Evolutionary conservation across 2,329 filamentous ascomycete genomes (phyloP).

Genomic region (Ophiocordyceps camponoti-leonardi): DNA sequence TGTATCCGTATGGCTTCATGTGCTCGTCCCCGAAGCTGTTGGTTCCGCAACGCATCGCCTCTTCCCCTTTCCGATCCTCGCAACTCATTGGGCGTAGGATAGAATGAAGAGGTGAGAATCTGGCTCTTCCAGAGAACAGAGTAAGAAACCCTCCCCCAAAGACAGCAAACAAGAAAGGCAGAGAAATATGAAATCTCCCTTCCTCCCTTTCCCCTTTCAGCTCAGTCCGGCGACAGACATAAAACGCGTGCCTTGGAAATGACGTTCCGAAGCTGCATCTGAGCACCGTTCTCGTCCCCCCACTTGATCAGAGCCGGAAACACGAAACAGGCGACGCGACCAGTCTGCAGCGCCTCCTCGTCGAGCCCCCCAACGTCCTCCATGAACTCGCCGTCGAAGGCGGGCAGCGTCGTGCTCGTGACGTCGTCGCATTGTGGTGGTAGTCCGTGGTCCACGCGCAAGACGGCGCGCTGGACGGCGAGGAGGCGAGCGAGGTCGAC

Average conservation of each 20-base stretch:
- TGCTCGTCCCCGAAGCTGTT: too few species aligned
- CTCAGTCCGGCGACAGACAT: conserved; percentile 26
- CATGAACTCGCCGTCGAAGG: conserved; percentile 43
- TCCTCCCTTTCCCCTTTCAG: background rate
- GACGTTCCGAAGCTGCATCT: conserved; percentile 43
- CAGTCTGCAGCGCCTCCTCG: conserved; percentile 31
- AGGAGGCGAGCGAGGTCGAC: conserved; percentile 39
- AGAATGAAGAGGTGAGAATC: too few species aligned
- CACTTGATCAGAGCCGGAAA: conserved; percentile 48
- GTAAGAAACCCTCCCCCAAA: too few species aligned
- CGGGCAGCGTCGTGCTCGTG: conserved; percentile 25
- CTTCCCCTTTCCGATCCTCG: too few species aligned
- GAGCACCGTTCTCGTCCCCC: conserved; percentile 46
- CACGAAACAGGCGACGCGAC: conserved; percentile 42
- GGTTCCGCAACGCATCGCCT: too few species aligned
- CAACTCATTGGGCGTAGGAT: too few species aligned
- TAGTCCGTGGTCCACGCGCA: conserved; percentile 25
- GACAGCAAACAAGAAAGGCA: too few species aligned
- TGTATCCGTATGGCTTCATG: too few species aligned
- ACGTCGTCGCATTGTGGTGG: too few species aligned
- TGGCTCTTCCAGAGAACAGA: too few species aligned
- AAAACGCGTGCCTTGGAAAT: conserved; percentile 50
- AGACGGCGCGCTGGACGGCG: conserved; percentile 39
- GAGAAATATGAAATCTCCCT: too few species aligned
- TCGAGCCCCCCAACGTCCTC: conserved; percentile 48